Evolutionary conservation across 2,329 filamentous ascomycete species (phyloP).

Genomic region (Diaporthe sp.): DNA sequence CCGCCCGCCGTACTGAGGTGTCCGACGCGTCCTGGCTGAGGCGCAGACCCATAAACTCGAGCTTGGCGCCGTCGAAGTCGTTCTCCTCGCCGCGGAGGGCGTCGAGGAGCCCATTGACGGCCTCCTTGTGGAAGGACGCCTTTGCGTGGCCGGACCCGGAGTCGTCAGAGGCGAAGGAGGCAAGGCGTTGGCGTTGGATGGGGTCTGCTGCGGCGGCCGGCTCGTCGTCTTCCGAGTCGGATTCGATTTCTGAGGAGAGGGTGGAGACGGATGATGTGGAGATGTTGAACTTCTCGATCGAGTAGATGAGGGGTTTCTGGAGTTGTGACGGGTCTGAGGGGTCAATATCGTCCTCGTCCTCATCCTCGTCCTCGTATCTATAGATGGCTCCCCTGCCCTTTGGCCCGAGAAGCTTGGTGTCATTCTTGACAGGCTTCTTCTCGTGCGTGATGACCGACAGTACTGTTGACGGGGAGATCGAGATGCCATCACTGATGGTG

Average conservation of each 20-base stretch:
- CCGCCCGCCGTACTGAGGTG: slow-evolving; percentile 86
- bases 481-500: slow-evolving; percentile 74
- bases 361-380: slow-evolving; percentile 59
- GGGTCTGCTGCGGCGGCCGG: slow-evolving; percentile 45
- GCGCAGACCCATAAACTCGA: slow-evolving; percentile 94
- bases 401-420: slow-evolving; percentile 63
- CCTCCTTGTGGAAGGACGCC: slow-evolving; percentile 85
- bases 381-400: slow-evolving; percentile 66
- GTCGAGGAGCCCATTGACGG: slow-evolving; percentile 88
- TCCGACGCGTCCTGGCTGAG: slow-evolving; percentile 93
- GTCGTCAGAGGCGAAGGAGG: slow-evolving; percentile 80
- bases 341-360: slow-evolving; percentile 61
- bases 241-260: slow-evolving; percentile 74
- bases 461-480: slow-evolving; percentile 54
- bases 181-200: slow-evolving; percentile 70
- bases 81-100: slow-evolving; percentile 81
- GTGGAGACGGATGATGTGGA: slow-evolving; percentile 70
- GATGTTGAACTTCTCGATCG: slow-evolving; percentile 65
- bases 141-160: slow-evolving; percentile 62
- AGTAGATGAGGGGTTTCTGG: slow-evolving; percentile 70
- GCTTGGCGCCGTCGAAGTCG: slow-evolving; percentile 85
- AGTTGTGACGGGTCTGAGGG: slow-evolving; percentile 62
- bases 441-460: slow-evolving; percentile 56
- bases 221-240: slow-evolving; percentile 73
- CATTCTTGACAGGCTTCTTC: slow-evolving; percentile 55